Evolutionary conservation across 1,139 yeast genomes (phyloP), one percentile per base, ranked within the genome.

Genomic region (Debaryomycetaceae sp.): DNA sequence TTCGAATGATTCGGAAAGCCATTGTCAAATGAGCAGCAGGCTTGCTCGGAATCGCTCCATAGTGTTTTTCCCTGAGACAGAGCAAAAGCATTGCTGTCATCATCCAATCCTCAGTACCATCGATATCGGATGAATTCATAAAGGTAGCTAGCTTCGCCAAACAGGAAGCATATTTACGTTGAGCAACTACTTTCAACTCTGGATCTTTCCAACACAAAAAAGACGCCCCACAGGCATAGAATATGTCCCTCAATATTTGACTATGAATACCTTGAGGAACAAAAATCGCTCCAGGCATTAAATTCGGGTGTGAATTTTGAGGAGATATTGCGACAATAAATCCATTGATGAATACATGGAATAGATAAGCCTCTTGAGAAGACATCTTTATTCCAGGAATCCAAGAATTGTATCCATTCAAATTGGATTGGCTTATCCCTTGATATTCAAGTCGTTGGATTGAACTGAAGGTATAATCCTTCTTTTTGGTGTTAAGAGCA

Each of bases 91-190:
- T 40, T 3, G 42, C 34, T 6, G 27, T 27, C 20, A 40, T 27
- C 42, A 40, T 40, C 42, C 42, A 40, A 36, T 40, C 42, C 20
- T 40, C 42, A 3, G 42, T 40, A 22, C 41, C 34, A 36, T 40
- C 42, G 8, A 36, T 17, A 4, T 31, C 35, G 5, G 42, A 36
- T 6, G 42, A 36, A 17, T 40, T 40, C 11, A 40, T 40, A 5
- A 17, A 35, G 9, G 24, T 27, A 14, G 42, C 42, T 27, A 40
- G 27, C 11, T 36, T 27, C 8, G 35, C 31, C 20, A 40, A 36
- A 34, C 42, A 40, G 6, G 34, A 9, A 22, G 27, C 22, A 14
- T 40, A 40, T 22, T 36, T 40, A 20, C 20, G 24, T 31, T 40
- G 42, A 8, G 36, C 42, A 8, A 36, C n/a, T 11, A 17, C 24